Conservation (phyloP, 2,329 filamentous ascomycete genomes). For the Sclerotinia glacialis region DNA sequence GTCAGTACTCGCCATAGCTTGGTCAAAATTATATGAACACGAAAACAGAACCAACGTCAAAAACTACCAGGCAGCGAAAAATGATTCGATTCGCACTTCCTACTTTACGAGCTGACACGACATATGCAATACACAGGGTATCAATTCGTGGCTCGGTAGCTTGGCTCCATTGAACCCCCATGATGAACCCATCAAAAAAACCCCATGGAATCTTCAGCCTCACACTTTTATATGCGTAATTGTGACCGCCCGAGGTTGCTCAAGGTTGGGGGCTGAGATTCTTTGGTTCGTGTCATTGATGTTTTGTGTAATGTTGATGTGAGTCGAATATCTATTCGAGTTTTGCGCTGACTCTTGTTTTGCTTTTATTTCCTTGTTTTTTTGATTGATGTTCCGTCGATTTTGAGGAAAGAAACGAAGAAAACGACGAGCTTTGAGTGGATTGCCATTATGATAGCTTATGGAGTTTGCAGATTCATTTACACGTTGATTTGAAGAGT, state of each 20-base stretch:
- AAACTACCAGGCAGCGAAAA: neutral
- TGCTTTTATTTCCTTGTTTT: neutral
- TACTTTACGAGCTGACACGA: neutral
- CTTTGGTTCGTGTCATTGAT: neutral
- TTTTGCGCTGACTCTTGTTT: neutral
- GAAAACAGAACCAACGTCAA: neutral
- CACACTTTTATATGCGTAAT: neutral
- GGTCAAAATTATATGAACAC: neutral
- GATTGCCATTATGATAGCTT: neutral
- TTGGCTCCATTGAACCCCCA: neutral
- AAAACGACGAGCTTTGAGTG: neutral
- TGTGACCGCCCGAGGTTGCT: no score
- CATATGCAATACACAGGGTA: neutral
- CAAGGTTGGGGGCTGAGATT: conserved; percentile 2
- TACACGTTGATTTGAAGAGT: neutral
- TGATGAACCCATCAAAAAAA: neutral
- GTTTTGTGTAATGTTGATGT: neutral
- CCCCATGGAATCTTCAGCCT: neutral
- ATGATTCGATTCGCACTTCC: neutral
- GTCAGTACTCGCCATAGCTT: neutral
- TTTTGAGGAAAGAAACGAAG: neutral
- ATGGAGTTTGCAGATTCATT: neutral
- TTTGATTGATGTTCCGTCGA: neutral
- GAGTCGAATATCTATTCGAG: neutral
- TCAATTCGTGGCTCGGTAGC: neutral